These are phyloP conservation scores for Coemansia sp. DNA, from an alignment of 192 early-diverging fungal species.

Conservation along the genomic window DNA sequence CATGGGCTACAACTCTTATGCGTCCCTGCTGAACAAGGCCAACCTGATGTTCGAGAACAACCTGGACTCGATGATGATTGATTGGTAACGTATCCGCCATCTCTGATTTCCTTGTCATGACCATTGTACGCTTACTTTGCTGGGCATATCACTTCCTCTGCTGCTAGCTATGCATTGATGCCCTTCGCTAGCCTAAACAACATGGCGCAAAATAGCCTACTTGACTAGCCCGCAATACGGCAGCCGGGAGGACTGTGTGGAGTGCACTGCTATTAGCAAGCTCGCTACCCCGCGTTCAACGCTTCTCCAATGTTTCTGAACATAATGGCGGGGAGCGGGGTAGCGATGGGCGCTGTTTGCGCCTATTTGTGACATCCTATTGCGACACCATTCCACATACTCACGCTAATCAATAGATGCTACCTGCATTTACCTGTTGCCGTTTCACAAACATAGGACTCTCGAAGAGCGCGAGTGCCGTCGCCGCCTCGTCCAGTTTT, in stretches of 20 bases:
- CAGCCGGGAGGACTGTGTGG: not conserved
- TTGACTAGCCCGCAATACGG: not conserved
- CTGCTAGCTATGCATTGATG: not conserved
- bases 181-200: not conserved
- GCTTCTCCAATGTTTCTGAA: not conserved
- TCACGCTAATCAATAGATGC: not conserved
- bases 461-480: slow-evolving; percentile 68
- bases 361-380: not conserved
- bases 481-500: slow-evolving; percentile 75
- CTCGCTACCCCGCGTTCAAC: not conserved
- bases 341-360: not conserved
- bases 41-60: slow-evolving; percentile 72
- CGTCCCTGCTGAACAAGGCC: slow-evolving; percentile 73
- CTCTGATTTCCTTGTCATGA: not conserved
- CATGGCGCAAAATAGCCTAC: not conserved
- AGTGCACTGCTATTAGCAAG: not conserved
- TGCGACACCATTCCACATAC: not conserved
- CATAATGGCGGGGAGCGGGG: not conserved
- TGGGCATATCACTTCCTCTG: not conserved
- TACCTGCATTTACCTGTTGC: not conserved
- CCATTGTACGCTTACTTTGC: not conserved
- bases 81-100: slow-evolving; percentile 58
- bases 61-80: slow-evolving; percentile 68
- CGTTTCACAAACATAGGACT: slow-evolving; percentile 43
- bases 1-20: slow-evolving; percentile 59